phyloP scores from a whole-genome alignment of 192 early-diverging fungal genomes.

The Coemansia sp. region DNA sequence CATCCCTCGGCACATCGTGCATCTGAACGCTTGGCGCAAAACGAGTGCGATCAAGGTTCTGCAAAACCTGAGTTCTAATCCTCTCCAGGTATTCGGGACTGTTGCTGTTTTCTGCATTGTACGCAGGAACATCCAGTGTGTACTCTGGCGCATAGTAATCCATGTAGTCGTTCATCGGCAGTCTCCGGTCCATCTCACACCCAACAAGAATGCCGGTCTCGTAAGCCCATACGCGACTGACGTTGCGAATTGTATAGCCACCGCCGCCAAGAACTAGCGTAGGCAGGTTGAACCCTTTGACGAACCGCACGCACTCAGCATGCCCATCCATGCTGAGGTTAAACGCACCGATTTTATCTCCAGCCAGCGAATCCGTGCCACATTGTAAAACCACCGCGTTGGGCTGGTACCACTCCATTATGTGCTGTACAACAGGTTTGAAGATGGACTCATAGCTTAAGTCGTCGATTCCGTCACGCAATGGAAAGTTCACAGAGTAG shows the following conservation, averaged over 20 bases:
- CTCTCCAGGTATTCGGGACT: constrained; percentile 81
- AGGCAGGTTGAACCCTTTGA: constrained; percentile 88
- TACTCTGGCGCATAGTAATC: constrained; percentile 95
- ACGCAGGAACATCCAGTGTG: constrained; percentile 79
- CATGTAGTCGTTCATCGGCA: constrained; percentile 89
- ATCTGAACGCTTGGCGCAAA: constrained; percentile 64
- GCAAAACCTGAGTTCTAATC: constrained; percentile 58
- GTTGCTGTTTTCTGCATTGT: constrained; percentile 88
- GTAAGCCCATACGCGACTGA: constrained; percentile 91
- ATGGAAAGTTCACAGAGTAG: constrained; percentile 94
- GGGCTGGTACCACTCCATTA: constrained; percentile 94
- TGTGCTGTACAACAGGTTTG: constrained; percentile 74
- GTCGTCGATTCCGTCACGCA: constrained; percentile 94
- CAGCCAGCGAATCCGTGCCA: constrained; percentile 93
- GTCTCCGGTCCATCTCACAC: constrained; percentile 64
- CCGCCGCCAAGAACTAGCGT: constrained; percentile 93
- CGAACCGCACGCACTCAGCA: constrained; percentile 89
- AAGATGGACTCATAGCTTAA: constrained; percentile 87
- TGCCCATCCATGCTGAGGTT: constrained; percentile 94
- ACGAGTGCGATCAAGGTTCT: constrained; percentile 62
- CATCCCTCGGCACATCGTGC: constrained; percentile 53
- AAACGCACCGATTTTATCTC: constrained; percentile 92
- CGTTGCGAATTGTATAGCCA: constrained; percentile 96
- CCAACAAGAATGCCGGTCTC: constrained; percentile 86
- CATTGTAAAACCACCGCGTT: constrained; percentile 91